A percentile compares a stretch with the other conserved stretches of the same genome.
Conservation (phyloP, 352 stramenopile species). For the Blastocystis sp. region DNA sequence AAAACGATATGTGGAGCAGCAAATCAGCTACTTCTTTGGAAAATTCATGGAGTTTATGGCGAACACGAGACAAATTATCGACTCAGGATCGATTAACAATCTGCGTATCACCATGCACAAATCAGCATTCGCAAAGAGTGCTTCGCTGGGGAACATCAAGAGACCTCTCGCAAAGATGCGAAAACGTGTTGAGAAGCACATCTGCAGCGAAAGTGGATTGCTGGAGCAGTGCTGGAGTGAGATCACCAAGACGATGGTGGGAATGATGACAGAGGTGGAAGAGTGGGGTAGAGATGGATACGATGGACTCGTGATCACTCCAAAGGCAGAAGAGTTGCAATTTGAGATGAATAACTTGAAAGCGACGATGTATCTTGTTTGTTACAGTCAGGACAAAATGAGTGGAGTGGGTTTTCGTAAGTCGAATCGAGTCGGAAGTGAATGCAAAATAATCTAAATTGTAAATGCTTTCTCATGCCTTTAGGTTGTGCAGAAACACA, state of each 20-base stretch:
- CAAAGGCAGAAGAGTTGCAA: constrained; percentile 15
- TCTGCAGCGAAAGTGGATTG: not conserved
- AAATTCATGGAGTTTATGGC: not conserved
- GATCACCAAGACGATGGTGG: not conserved
- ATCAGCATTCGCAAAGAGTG: not conserved
- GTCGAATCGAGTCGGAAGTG: not conserved
- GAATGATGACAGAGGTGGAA: constrained; percentile 18
- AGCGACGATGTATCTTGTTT: constrained; percentile 2
- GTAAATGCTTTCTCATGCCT: not conserved
- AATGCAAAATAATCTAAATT: not conserved
- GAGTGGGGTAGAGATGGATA: not conserved
- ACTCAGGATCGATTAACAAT: not conserved
- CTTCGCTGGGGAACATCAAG: not conserved
- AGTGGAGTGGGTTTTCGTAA: too few relatives aligned
- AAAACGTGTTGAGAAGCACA: constrained; percentile 16
- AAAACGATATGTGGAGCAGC: not conserved
- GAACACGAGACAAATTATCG: not conserved
- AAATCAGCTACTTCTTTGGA: not conserved
- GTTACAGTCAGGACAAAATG: not conserved
- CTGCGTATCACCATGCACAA: not conserved
- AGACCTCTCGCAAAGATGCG: not conserved
- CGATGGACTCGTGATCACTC: not conserved
- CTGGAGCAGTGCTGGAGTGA: not conserved
- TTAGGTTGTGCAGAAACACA: not conserved
- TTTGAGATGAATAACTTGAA: constrained; percentile 53